Base-by-base conservation (phyloP, 1,139 yeast genomes). In the Lodderomyces beijingensis region DNA sequence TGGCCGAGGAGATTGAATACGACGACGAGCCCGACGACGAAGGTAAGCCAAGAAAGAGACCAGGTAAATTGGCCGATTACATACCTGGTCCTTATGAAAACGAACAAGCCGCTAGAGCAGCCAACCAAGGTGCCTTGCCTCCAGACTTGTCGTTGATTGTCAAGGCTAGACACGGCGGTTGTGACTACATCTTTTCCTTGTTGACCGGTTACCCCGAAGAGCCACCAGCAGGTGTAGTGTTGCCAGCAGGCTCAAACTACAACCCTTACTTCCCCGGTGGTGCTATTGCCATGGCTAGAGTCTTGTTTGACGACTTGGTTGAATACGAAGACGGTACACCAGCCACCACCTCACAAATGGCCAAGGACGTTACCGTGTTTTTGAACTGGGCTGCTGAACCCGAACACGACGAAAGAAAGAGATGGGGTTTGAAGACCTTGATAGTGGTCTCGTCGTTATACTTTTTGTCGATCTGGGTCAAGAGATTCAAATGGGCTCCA, bases 251-350 rank as follows among this genome's bases (percentile, higher is more conserved):
- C 45, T 65, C 95, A 45, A 91, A 89, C 79, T 93, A 91, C 72
- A 93, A 93, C 77, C 98, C 98, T 58, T 91, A 91, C 76, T 91
- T 91, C 95, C 97, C 99, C 57, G 97, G 97, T 70, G 97, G 98
- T 49, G 75, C 96, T 32, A 89, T 91, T 73, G 97, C 96, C 55
- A 91, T 91, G 98, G 97, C 87, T 59, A 85, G 98, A 72, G 97
- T 89, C 41, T 75, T 91, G 65, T 91, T 88, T 52, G 98, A 91
- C 58, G 98, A 87, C 48, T 74, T 91, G 58, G 97, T 91, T 46
- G 99, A 91, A 73, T 91, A 81, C 66, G 98, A 91, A 61, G 98
- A 91, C 62, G 98, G 98, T 57, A 93, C 98, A 43, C 96, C 95
- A 37, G 97, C 98, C 39, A 80, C 97, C 38, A 82, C 98, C 46